These are phyloP conservation scores for Gossypium trilobum DNA, from an alignment of 441 rosid species.

Conservation along the genomic window DNA sequence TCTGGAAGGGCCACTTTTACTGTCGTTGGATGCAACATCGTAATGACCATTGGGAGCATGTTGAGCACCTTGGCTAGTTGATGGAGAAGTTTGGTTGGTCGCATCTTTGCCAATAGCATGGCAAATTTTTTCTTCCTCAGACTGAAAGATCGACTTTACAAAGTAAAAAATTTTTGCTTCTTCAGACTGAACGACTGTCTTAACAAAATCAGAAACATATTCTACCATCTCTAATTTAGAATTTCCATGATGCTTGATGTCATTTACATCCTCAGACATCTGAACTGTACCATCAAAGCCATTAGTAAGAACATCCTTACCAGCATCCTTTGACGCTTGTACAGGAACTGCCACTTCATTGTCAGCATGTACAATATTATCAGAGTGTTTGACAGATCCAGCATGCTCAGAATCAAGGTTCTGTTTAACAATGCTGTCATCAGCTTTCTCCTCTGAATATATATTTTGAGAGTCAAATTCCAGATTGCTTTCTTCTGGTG, in stretches of 20 bases:
- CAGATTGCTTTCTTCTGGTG: not conserved
- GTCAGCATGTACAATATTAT: not conserved
- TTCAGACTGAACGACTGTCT: not conserved
- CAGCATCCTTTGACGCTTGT: conserved; percentile 1
- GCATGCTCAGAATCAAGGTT: conserved; percentile 5
- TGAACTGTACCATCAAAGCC: conserved; percentile 1
- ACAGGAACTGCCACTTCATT: conserved; percentile 14
- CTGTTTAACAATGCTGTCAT: conserved; percentile 10
- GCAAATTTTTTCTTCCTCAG: not conserved
- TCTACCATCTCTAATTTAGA: not conserved
- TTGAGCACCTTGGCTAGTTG: conserved; percentile 1
- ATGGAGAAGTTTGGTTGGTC: conserved; percentile 13
- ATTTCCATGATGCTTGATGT: conserved; percentile 5
- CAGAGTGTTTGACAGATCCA: conserved; percentile 10
- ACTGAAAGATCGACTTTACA: not conserved
- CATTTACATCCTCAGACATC: conserved; percentile 4
- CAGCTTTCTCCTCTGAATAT: conserved; percentile 16
- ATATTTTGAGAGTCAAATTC: conserved; percentile 4
- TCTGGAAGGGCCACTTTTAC: not conserved
- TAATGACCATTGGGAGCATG: conserved; percentile 5
- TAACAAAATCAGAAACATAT: conserved; percentile 7
- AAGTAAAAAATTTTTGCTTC: not conserved
- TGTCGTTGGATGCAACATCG: conserved; percentile 8
- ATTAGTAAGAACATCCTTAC: not conserved
- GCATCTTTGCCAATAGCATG: not conserved